phyloP scores from a whole-genome alignment of 2,329 filamentous ascomycete species.

The Ophiostoma sp. region DNA sequence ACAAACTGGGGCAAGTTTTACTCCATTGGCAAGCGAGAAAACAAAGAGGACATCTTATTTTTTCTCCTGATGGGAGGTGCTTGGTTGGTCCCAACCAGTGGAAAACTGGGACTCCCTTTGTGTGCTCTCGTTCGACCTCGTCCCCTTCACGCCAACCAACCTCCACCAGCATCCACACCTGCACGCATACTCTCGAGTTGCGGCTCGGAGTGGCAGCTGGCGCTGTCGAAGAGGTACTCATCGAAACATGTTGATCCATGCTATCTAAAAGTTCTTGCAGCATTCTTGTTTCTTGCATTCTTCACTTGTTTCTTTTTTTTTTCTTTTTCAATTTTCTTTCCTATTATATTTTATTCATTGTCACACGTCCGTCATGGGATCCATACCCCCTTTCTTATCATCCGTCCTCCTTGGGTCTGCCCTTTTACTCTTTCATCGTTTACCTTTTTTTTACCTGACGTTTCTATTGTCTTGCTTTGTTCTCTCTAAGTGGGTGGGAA shows the following conservation, averaged over 20 bases:
- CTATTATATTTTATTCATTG: neutral
- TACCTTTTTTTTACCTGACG: neutral
- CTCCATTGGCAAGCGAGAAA: neutral
- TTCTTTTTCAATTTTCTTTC: neutral
- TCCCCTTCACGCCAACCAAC: neutral
- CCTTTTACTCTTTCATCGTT: slow-evolving; percentile 11
- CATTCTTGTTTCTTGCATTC: slow-evolving; percentile 7
- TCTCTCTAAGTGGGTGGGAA: slow-evolving; percentile 14
- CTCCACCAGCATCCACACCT: neutral
- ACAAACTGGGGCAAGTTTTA: neutral
- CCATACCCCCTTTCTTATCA: slow-evolving; percentile 2
- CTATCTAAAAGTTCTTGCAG: slow-evolving; percentile 15
- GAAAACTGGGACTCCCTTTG: neutral
- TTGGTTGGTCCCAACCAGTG: neutral
- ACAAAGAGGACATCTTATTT: neutral
- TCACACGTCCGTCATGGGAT: slow-evolving; percentile 8
- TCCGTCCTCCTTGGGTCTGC: slow-evolving; percentile 6
- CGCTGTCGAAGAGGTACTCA: neutral
- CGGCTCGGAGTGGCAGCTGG: neutral
- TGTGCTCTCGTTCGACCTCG: neutral
- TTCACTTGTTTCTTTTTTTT: neutral
- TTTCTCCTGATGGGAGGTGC: neutral
- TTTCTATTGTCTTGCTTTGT: neutral
- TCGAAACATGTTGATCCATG: slow-evolving; percentile 12
- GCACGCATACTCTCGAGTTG: neutral